A percentile compares a stretch with the other conserved stretches of the same genome.
Conservation (phyloP, 306 rosid species). For the Rosa persica region DNA sequence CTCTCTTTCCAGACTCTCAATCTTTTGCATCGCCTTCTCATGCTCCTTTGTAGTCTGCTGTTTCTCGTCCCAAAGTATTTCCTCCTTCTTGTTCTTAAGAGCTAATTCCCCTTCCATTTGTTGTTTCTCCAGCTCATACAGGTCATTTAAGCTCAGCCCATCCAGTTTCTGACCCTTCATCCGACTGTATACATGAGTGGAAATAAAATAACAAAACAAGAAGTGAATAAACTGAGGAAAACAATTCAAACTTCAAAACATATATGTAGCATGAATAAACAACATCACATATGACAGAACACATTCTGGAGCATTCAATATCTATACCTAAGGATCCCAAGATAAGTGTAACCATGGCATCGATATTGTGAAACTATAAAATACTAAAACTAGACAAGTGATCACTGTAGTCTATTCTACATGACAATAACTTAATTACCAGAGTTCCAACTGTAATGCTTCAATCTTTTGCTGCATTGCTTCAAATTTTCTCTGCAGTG, state of each 20-base stretch:
- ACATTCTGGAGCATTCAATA: too few relatives aligned
- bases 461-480: constrained; percentile 8
- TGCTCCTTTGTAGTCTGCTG: not conserved
- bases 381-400: not conserved
- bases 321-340: not conserved
- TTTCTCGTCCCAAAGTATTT: constrained; percentile 47
- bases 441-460: not conserved
- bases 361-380: not conserved
- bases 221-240: not conserved
- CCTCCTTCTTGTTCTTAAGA: constrained; percentile 69
- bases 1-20: constrained; percentile 58
- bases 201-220: not conserved
- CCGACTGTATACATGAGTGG: constrained; percentile 45
- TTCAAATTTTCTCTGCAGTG: not conserved
- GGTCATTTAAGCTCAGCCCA: constrained; percentile 53
- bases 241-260: not conserved
- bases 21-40: constrained; percentile 43
- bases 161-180: constrained; percentile 68
- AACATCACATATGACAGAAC: not conserved
- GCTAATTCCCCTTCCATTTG: constrained; percentile 48
- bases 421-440: not conserved
- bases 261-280: not conserved
- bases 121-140: constrained; percentile 59
- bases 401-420: not conserved
- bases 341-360: not conserved